Evolutionary conservation across 2,329 filamentous ascomycete species (phyloP), one percentile per base, ranked within the genome.

Genomic region (Botrytis elliptica): DNA sequence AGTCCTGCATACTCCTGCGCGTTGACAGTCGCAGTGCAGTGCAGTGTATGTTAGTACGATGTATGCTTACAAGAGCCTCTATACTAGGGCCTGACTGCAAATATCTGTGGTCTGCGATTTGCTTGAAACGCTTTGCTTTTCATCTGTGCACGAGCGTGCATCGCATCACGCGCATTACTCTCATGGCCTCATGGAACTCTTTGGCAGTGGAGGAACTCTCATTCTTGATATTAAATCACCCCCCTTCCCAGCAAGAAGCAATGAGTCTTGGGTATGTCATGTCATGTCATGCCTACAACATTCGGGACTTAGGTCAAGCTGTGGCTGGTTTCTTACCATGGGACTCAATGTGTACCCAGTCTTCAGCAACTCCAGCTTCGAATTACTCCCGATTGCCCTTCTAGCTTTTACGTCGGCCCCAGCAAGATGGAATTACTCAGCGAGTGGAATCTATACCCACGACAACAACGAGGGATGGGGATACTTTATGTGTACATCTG

Each of bases 71-170:
- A 0, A 88, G 90, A 2, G 89, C 89, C 89, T 25, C 79, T 92
- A 40, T 92, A 92, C 82, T 93, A 91, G 90, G 91, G 91, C 2
- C 81, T 91, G 44, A 85, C 85, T 4, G 90, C 90, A 36, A 91
- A 93, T 78, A 85, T 93, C 49, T 89, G 93, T 75, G 91, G 91
- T 9, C 85, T 91, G 62, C 87, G 88, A 75, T 88, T 88, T 76
- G 91, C 91, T 8, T 93, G 93, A 83, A 93, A 93, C 78, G 82
- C 88, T 36, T 89, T 88, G 3, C 84, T 93, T 18, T 86, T 92
- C 77, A 84, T 92, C 73, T 90, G 87, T 78, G 87, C 88, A 6
- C 80, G 88, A 9, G 89, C 90, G 67, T 87, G 86, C 44, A 88
- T 92, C 71, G 83, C 92, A 0, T 91, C 90, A 0, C 92, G 91